A percentile compares a stretch with the other conserved stretches of the same genome.
Evolutionary conservation across 2,329 filamentous ascomycete species (phyloP).

Genomic region (Xylogone sp.): DNA sequence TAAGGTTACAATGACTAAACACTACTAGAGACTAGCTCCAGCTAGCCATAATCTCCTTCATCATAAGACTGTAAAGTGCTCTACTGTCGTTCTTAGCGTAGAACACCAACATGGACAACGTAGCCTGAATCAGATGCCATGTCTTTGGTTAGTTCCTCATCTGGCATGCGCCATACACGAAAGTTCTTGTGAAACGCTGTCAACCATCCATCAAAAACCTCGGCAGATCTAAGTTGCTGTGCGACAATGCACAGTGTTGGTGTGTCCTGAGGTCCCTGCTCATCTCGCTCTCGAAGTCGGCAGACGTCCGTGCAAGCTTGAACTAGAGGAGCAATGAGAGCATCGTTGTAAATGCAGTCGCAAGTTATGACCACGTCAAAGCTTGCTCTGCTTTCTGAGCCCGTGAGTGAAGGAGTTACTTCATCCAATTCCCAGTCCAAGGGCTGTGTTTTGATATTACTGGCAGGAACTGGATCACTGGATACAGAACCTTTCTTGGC

Average conservation of each 20-base stretch:
- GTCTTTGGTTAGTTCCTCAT: constrained; percentile 52
- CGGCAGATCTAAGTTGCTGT: constrained; percentile 81
- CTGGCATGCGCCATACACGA: constrained; percentile 70
- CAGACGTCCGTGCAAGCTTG: constrained; percentile 76
- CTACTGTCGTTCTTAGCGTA: constrained; percentile 36
- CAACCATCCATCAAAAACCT: constrained; percentile 83
- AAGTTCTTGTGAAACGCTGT: constrained; percentile 64
- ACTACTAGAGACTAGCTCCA: too few species aligned
- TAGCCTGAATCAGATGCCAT: constrained; percentile 69
- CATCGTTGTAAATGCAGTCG: constrained; percentile 94
- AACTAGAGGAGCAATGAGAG: constrained; percentile 77
- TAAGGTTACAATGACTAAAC: too few species aligned
- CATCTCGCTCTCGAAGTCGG: constrained; percentile 41
- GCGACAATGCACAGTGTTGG: constrained; percentile 77
- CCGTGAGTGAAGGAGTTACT: constrained; percentile 37
- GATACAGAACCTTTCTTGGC: constrained; percentile 11
- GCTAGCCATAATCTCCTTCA: too few species aligned
- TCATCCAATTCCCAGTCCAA: constrained; percentile 81
- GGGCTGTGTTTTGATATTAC: constrained; percentile 50
- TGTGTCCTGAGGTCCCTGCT: constrained; percentile 11
- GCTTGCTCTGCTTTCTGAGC: constrained; percentile 31
- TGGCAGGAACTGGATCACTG: not conserved
- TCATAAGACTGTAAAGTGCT: too few species aligned
- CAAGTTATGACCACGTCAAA: constrained; percentile 79
- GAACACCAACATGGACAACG: constrained; percentile 73